Evolutionary conservation across 306 rosid genomes (phyloP), one percentile per base, ranked within the genome.

Genomic region (Senna siamea): DNA sequence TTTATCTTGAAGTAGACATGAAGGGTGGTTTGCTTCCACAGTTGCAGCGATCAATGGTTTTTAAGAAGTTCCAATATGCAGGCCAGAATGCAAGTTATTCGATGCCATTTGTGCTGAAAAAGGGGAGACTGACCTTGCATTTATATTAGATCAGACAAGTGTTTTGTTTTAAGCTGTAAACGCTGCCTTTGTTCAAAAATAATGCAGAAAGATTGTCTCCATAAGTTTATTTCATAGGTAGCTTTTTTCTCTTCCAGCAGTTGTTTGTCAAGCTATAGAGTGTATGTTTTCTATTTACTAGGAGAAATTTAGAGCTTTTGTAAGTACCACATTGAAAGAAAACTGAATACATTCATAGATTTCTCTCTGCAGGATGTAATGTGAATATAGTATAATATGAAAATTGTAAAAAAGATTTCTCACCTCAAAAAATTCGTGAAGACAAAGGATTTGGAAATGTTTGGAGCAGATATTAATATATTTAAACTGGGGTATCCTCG

Each of bases 201-300:
- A 84, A 77, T 78, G 81, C 81, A 65, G 70, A 74, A 77, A 70
- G 61, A 65, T 78, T 81, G 71, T 78, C 43, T 83, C 70, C 70
- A 61, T 12, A 72, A 70, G 73, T 69, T 77, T 46, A 17, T 70
- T 1, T 5, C 17, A 35, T 84, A 78, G 88, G 83, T 54, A 37
- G 40, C 40, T 37, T 2, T 32, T 32, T 32, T 32, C 5, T 50
- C 63, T 69, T 69, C 57, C 61, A 69, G 52, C 44, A 61, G 41
- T n/a, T 30, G 46, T 32, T 54, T 72, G 68, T 77, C 56, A 20
- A 79, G 77, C 58, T 73, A 44, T 70, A 78, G 83, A 70, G 69
- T 77, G 58, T 22, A 58, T 64, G 9, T 77, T 76, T 54, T 34
- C 20, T 40, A 20, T 55, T 69, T 54, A 26, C 41, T 13, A 34